Conservation (phyloP, 2,329 filamentous ascomycete genomes). For the Claviceps africana region DNA sequence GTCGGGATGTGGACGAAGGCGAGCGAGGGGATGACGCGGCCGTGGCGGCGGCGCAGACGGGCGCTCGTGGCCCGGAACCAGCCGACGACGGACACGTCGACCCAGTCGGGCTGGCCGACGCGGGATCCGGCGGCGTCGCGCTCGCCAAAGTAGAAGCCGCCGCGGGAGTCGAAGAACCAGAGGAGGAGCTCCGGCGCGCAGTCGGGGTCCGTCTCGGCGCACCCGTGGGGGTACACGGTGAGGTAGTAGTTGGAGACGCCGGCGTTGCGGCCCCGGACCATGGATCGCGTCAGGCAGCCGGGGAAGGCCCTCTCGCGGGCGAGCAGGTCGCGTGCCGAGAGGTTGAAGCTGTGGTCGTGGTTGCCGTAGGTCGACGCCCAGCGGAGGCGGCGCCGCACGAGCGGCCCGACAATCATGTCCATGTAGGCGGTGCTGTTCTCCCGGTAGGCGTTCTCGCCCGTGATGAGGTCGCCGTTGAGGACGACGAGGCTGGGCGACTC, state of each 20-base stretch:
- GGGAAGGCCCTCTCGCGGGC: constrained; percentile 25
- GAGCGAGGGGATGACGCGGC: constrained; percentile 27
- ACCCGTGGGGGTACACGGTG: constrained; percentile 26
- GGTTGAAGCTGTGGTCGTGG: constrained; percentile 48
- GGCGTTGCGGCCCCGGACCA: constrained; percentile 22
- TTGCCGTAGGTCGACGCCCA: constrained; percentile 63
- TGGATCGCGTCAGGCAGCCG: constrained; percentile 25
- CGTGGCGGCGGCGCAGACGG: constrained; percentile 16
- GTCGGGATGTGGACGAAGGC: constrained; percentile 36
- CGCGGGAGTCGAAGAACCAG: constrained; percentile 60
- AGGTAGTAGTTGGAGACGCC: constrained; percentile 35
- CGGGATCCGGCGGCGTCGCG: constrained; percentile 15
- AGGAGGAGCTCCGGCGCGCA: constrained; percentile 35
- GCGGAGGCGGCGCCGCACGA: constrained; percentile 38
- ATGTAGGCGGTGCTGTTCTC: constrained; percentile 43
- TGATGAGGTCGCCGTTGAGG: constrained; percentile 58
- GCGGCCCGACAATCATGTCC: constrained; percentile 43
- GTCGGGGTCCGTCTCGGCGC: constrained; percentile 9
- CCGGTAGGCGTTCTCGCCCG: constrained; percentile 46
- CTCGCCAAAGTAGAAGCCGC: constrained; percentile 37
- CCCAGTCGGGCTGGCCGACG: constrained; percentile 29
- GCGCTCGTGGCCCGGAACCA: constrained; percentile 28
- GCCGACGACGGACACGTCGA: constrained; percentile 27
- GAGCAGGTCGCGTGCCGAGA: constrained; percentile 32
- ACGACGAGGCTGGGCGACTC: constrained; percentile 49